Evolutionary conservation across 2,329 filamentous ascomycete species (phyloP).

Genomic region (Colletotrichum tanaceti): DNA sequence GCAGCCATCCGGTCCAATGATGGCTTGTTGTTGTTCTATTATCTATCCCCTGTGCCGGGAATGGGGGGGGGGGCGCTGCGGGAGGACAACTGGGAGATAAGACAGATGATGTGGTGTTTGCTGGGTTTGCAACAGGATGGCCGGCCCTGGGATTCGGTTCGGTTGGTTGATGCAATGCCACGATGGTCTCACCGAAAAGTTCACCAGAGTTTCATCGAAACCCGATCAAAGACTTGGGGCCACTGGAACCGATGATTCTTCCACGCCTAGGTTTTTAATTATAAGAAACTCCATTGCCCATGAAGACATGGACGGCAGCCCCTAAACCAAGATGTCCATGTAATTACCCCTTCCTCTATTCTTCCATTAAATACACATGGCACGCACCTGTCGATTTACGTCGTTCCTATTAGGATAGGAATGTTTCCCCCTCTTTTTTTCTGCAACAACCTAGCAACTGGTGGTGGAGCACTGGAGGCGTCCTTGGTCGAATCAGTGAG

Average conservation of each 20-base stretch:
- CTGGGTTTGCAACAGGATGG: background rate
- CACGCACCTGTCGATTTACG: background rate
- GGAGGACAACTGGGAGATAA: conserved; percentile 23
- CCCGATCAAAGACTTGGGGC: background rate
- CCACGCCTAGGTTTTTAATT: too few relatives aligned
- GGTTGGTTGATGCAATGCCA: background rate
- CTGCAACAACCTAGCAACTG: too few relatives aligned
- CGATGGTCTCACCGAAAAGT: background rate
- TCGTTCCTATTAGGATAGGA: background rate
- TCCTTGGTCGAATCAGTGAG: too few relatives aligned
- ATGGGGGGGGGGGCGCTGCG: background rate
- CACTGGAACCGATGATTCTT: too few relatives aligned
- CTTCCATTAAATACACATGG: too few relatives aligned
- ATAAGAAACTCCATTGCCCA: too few relatives aligned
- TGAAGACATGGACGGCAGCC: background rate
- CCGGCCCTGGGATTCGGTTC: too few relatives aligned
- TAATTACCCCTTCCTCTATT: too few relatives aligned
- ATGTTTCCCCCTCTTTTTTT: too few relatives aligned
- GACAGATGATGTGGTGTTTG: background rate
- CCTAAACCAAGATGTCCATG: too few relatives aligned
- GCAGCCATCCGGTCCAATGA: conserved; percentile 18
- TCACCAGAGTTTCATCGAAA: background rate
- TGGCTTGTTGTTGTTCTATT: conserved; percentile 1
- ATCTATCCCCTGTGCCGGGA: conserved; percentile 18
- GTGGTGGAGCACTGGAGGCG: too few relatives aligned